phyloP scores from a whole-genome alignment of 306 rosid genomes.

The Casuarina equisetifolia region DNA sequence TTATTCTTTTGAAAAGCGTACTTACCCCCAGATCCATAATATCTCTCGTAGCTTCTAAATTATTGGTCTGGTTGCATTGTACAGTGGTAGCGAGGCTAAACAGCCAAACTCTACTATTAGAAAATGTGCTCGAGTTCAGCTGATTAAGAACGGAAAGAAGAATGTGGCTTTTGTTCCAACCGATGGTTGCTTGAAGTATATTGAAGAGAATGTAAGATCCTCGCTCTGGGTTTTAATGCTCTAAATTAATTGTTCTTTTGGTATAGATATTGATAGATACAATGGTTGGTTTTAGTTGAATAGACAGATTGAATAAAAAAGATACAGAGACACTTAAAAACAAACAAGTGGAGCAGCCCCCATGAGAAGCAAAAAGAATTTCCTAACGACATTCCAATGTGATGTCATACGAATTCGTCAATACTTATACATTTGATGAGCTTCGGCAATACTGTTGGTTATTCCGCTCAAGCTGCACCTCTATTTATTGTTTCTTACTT shows the following conservation, averaged over 20 bases:
- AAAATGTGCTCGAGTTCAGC: conserved; percentile 66
- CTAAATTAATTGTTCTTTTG: too few species aligned
- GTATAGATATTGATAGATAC: too few species aligned
- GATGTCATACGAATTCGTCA: background rate
- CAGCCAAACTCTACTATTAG: conserved; percentile 66
- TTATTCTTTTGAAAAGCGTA: background rate
- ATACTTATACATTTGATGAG: too few species aligned
- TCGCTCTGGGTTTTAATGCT: too few species aligned
- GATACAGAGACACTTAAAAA: too few species aligned
- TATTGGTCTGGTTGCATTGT: conserved; percentile 16
- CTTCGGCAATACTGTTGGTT: too few species aligned
- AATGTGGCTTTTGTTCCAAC: conserved; percentile 69
- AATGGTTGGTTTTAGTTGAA: too few species aligned
- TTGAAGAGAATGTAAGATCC: conserved; percentile 59
- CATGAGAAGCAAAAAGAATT: conserved; percentile 2
- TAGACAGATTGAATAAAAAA: too few species aligned
- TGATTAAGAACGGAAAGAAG: conserved; percentile 67
- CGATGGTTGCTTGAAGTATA: conserved; percentile 65
- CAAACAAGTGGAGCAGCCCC: too few species aligned
- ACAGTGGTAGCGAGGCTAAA: conserved; percentile 66
- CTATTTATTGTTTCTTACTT: too few species aligned
- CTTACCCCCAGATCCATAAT: background rate
- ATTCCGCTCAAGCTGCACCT: too few species aligned
- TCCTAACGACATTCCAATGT: background rate
- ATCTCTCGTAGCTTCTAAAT: background rate